Evolutionary conservation across 352 stramenopile genomes (phyloP).

Genomic region (Pythium aquatile): DNA sequence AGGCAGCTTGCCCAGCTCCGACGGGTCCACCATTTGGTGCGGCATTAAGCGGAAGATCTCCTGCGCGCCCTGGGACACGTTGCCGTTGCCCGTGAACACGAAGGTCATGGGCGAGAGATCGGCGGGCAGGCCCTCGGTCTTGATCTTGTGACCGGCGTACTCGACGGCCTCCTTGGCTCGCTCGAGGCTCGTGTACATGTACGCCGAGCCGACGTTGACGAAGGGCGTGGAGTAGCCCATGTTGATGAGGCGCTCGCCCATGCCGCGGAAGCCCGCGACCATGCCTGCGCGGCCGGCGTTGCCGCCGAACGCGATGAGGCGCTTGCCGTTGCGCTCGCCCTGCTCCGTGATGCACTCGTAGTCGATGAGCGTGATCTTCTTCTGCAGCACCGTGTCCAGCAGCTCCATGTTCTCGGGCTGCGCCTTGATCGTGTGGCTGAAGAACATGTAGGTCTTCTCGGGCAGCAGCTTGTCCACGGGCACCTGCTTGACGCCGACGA

Average conservation of each 20-base stretch:
- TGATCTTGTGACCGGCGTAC: constrained; percentile 82
- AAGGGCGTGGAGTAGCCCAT: constrained; percentile 93
- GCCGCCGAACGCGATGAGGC: constrained; percentile 93
- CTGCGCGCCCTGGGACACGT: constrained; percentile 93
- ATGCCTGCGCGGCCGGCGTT: constrained; percentile 95
- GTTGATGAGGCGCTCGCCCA: constrained; percentile 93
- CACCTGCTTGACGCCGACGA: constrained; percentile 96
- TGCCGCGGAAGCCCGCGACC: constrained; percentile 91
- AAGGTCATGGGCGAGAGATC: constrained; percentile 87
- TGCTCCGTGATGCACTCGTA: constrained; percentile 95
- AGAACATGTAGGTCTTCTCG: constrained; percentile 97
- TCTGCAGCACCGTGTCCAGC: constrained; percentile 89
- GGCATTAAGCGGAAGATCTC: constrained; percentile 95
- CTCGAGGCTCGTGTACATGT: constrained; percentile 94
- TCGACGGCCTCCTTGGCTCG: constrained; percentile 84
- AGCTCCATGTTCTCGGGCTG: constrained; percentile 96
- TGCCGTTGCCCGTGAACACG: constrained; percentile 93
- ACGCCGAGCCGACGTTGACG: constrained; percentile 90
- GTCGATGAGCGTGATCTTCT: constrained; percentile 93
- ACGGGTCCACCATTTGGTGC: constrained; percentile 90
- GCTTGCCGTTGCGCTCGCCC: constrained; percentile 69
- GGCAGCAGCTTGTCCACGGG: constrained; percentile 74
- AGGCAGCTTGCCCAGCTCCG: constrained; percentile 79
- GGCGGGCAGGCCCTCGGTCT: constrained; percentile 68
- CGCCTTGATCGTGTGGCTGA: constrained; percentile 97